Evolutionary conservation across 345 rosid species (phyloP), one percentile per base, ranked within the genome.

Genomic region (Hibiscus tridactylites): DNA sequence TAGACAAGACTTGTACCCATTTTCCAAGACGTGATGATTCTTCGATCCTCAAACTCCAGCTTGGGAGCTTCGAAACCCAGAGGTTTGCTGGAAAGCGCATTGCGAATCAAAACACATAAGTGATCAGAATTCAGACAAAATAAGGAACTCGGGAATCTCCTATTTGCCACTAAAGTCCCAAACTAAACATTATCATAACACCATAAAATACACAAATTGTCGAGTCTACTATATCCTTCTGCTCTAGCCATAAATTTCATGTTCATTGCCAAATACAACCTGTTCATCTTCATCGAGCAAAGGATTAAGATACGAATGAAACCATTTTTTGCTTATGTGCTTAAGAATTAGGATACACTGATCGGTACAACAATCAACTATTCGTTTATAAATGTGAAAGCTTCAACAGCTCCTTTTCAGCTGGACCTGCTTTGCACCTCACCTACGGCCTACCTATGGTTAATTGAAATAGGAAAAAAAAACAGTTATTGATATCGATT

Each of bases 1-100:
- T 79, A 72, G 72, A 77, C 21, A 88, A 39, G 53, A 80, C 83
- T 63, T 88, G 86, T 46, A 76, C 73, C 90, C 91, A 88, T 81
- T 85, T 85, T 56, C 84, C 91, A 47, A 47, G 29, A 2, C 42
- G 33, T 0, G 88, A 80, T 59, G 83, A 83, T 73, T 87, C 89
- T 44, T 74, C 83, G 70, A 87, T 76, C 77, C 74, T 79, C 61
- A 67, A 66, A 19, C 74, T 74, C 80, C 81, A 78, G 72, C 67
- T 37, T 39, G 58, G 76, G 53, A 82, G 71, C 82, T 81, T 82
- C 57, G 79, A 73, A 66, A 76, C 61, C 73, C 72, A 61, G 47
- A 78, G 28, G 52, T 53, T 21, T 16, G 24, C 49, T 7, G 78
- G 42, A 33, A 78, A 63, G 16, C 70, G 73, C 84, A 84, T 80